Evolutionary conservation across 1,284 basidiomycete species (phyloP).

Genomic region (Marasmius sp.): DNA sequence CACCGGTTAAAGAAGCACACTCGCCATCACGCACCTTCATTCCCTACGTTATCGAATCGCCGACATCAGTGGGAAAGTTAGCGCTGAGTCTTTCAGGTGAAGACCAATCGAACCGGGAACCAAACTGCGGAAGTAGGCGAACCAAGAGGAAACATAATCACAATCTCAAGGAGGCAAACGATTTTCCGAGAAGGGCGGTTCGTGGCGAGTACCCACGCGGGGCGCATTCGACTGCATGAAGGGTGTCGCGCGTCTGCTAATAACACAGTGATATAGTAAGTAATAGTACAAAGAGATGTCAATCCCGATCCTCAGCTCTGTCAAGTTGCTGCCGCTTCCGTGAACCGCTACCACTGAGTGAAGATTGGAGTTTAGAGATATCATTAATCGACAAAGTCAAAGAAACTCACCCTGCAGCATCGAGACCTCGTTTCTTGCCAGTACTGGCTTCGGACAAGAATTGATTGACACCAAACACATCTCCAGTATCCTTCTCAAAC

Average conservation of each 20-base stretch:
- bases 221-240: no score
- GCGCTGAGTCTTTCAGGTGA: no score
- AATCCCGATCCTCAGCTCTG: constrained; percentile 59
- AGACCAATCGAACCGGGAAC: no score
- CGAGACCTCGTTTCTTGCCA: constrained; percentile 87
- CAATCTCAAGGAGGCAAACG: no score
- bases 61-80: no score
- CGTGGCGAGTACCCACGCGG: no score
- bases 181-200: no score
- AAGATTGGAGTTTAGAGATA: constrained; percentile 14
- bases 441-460: constrained; percentile 97
- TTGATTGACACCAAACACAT: constrained; percentile 98
- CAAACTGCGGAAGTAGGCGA: no score
- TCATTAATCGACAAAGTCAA: constrained; percentile 3
- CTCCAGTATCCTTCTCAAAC: constrained; percentile 95
- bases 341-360: constrained; percentile 48
- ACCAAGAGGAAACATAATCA: no score
- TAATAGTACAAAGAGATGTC: background rate
- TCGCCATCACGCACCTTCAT: no score
- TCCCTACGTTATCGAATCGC: no score
- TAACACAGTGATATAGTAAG: background rate
- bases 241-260: background rate
- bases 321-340: constrained; percentile 76
- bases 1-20: no score
- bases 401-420: constrained; percentile 65